A percentile compares a stretch with the other conserved stretches of the same genome.
Evolutionary conservation across 164 flowering plant species (phyloP).

Genomic region (Echeveria elegans): DNA sequence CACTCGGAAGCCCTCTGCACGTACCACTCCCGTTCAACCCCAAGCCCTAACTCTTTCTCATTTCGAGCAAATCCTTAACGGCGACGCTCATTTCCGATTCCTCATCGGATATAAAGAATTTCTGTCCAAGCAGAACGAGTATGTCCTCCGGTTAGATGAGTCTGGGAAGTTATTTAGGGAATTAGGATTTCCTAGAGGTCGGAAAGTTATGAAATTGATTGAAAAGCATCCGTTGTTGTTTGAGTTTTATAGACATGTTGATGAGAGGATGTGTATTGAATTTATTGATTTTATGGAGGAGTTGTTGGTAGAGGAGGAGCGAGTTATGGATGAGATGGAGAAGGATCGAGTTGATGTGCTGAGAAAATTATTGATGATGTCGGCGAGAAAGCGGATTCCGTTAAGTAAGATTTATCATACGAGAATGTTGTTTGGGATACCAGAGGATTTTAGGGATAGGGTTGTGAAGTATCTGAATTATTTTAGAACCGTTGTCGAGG

Average conservation of each 20-base stretch:
- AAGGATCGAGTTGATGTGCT: constrained; percentile 49
- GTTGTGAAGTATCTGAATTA: constrained; percentile 54
- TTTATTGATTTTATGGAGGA: constrained; percentile 64
- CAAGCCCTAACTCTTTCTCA: constrained; percentile 31
- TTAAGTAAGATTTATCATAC: constrained; percentile 71
- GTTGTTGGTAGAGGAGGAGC: constrained; percentile 40
- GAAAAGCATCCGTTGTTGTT: constrained; percentile 50
- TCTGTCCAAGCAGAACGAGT: constrained; percentile 59
- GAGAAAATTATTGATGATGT: constrained; percentile 84
- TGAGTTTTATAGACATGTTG: constrained; percentile 53
- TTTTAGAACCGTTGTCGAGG: constrained; percentile 52
- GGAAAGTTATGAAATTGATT: constrained; percentile 45
- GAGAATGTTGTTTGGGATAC: constrained; percentile 69
- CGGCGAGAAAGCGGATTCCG: constrained; percentile 53
- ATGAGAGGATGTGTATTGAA: constrained; percentile 70
- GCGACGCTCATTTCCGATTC: constrained; percentile 52
- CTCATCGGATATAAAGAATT: constrained; percentile 40
- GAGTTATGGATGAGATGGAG: constrained; percentile 47
- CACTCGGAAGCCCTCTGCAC: constrained; percentile 41
- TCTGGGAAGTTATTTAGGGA: constrained; percentile 74
- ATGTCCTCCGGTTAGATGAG: constrained; percentile 54
- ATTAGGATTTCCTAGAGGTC: constrained; percentile 83
- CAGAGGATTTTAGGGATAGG: constrained; percentile 82
- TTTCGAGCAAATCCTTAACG: constrained; percentile 45
- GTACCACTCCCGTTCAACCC: constrained; percentile 46